Base-by-base conservation (phyloP, 1,139 yeast species). In the Starmera stellimalicola region DNA sequence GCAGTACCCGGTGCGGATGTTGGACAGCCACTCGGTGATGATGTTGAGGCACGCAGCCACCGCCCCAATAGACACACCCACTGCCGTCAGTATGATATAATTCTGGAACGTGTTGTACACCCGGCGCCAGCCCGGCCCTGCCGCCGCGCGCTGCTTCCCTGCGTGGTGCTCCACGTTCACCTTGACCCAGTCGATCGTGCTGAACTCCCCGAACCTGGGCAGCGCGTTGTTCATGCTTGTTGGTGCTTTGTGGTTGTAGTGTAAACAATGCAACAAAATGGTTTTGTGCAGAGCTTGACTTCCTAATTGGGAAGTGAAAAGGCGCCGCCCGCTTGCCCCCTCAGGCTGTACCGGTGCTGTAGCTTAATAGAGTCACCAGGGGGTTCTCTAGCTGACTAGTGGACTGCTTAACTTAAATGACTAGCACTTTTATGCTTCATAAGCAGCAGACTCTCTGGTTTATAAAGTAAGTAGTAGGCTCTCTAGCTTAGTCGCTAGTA, bases 21-120 rank as follows among this genome's bases (percentile, higher is more conserved):
- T 81, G 4, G 88, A 78, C n/a, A 91, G 60, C 72, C 91, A 84
- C 35, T 87, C 88, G 0, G 97, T 85, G 17, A 85, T 68, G 22
- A 88, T 72, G 47, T 84, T 87, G 37, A 91, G 60, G 19, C 72
- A 65, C 1, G 85, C 94, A 0, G 98, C 97, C 33, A 87, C 77
- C 3, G 72, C 48, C 2, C 98, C 98, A 34, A 88, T 81, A 3
- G 67, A 46, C 1, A 80, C 52, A 0, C 97, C 98, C 47, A 84
- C 82, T 2, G 68, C 45, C 0, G 88, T 80, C 27, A 91, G 59
- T 1, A 82, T 79, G 2, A 85, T 50, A 84, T 96, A 85, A 31
- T 55, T 48, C 25, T 78, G 52, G 73, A 81, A 8, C 31, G 35
- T 22, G 31, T 37, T 32, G 26, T 41, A 40, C 17, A 31, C 34